A percentile compares a stretch with the other conserved stretches of the same genome.
Conservation (phyloP, 371 early-diverging fungal species). For the Apophysomyces elegans region DNA sequence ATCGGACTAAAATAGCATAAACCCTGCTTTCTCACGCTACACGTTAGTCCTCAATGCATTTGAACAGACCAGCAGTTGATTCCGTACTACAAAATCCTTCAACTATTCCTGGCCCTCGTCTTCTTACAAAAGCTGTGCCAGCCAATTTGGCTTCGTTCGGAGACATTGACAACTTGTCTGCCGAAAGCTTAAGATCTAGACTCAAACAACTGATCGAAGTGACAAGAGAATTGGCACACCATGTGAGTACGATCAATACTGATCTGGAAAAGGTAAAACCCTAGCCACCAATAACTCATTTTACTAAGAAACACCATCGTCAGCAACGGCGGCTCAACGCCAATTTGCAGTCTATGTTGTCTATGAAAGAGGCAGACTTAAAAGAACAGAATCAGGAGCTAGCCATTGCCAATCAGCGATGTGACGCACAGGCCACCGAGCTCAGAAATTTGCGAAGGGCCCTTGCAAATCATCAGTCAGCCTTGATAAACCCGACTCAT, state of each 20-base stretch:
- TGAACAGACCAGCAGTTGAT: not conserved
- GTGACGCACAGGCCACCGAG: conserved; percentile 27
- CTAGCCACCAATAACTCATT: not conserved
- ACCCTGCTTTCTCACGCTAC: not conserved
- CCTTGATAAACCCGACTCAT: not conserved
- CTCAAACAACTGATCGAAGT: conserved; percentile 27
- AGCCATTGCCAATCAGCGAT: conserved; percentile 19
- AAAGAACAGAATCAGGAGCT: conserved; percentile 31
- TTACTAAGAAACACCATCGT: not conserved
- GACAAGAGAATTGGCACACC: conserved; percentile 25
- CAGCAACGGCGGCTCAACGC: conserved; percentile 27
- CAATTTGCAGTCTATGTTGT: conserved; percentile 30
- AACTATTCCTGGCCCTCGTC: conserved; percentile 1
- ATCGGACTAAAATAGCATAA: not conserved
- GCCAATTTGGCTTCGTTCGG: conserved; percentile 7
- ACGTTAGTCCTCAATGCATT: not conserved
- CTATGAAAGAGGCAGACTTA: conserved; percentile 35
- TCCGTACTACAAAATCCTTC: conserved; percentile 7
- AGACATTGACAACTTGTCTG: conserved; percentile 19
- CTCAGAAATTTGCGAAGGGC: conserved; percentile 18
- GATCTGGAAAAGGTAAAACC: conserved; percentile 26
- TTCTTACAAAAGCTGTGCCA: not conserved
- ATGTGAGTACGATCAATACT: conserved; percentile 16
- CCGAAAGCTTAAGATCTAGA: conserved; percentile 22
- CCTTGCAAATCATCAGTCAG: conserved; percentile 15